A percentile compares a stretch with the other conserved stretches of the same genome.
phyloP scores from a whole-genome alignment of 805 yeast genomes.

The Monosporozyma aerobia region DNA sequence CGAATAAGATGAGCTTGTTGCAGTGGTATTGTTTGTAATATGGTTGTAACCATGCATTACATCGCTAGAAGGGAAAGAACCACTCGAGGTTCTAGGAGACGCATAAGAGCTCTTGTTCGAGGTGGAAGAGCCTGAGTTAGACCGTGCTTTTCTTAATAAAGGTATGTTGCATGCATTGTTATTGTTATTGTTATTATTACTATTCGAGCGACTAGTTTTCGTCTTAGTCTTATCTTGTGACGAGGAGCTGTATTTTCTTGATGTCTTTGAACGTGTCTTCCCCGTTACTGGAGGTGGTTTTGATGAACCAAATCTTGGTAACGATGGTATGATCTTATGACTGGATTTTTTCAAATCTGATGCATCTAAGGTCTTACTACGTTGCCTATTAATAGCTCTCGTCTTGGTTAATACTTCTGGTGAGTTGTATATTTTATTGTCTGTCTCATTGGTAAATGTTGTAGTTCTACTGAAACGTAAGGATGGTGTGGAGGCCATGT shows the following conservation, averaged over 20 bases:
- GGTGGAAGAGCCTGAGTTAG: background rate
- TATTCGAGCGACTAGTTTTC: background rate
- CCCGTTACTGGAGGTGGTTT: conserved; percentile 5
- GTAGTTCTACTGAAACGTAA: background rate
- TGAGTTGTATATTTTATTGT: background rate
- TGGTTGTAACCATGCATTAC: background rate
- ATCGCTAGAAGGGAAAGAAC: conserved; percentile 1
- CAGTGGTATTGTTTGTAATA: background rate
- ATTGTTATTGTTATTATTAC: background rate
- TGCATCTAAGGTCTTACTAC: conserved; percentile 28
- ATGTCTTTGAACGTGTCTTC: conserved; percentile 1
- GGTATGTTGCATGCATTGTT: background rate
- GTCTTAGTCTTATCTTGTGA: background rate
- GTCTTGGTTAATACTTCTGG: background rate
- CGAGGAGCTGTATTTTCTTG: conserved; percentile 3
- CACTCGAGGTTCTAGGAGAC: conserved; percentile 3
- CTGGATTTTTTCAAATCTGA: conserved; percentile 12
- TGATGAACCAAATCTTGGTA: conserved; percentile 3
- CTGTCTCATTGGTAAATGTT: background rate
- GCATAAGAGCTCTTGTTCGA: conserved; percentile 1
- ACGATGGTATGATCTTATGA: background rate
- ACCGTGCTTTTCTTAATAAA: background rate
- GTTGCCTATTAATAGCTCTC: conserved; percentile 12
- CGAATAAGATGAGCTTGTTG: conserved; percentile 4
- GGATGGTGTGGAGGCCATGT: background rate